A percentile compares a stretch with the other conserved stretches of the same genome.
Evolutionary conservation across 495 filamentous ascomycete species (phyloP).

Genomic region (Hyaloscypha bicolor): DNA sequence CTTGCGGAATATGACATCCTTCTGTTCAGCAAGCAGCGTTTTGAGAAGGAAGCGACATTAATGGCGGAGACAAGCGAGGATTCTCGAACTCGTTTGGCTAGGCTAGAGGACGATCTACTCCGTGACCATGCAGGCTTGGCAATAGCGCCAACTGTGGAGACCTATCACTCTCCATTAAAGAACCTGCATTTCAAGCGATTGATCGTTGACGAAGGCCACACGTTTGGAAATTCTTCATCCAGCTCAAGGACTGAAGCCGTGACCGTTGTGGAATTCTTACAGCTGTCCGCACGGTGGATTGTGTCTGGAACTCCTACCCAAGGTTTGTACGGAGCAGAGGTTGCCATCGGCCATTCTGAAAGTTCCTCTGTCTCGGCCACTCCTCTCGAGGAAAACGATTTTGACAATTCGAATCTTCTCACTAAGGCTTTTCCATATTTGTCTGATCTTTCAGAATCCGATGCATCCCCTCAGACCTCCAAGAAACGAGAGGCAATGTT

Average conservation of each 20-base stretch:
- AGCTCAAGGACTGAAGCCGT: conserved; percentile 65
- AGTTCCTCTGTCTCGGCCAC: conserved; percentile 1
- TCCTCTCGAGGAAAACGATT: not conserved
- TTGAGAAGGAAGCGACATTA: conserved; percentile 59
- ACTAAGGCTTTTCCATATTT: not conserved
- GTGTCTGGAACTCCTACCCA: conserved; percentile 89
- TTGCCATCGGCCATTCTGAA: conserved; percentile 33
- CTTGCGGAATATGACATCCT: conserved; percentile 76
- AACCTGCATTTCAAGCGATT: conserved; percentile 80
- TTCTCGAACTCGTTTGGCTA: no score
- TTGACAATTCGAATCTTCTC: not conserved
- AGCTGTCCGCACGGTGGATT: conserved; percentile 79
- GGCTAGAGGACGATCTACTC: no score
- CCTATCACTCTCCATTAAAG: conserved; percentile 63
- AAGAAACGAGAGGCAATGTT: conserved; percentile 25
- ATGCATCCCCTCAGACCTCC: not conserved
- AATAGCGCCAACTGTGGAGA: not conserved
- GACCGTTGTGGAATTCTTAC: conserved; percentile 65
- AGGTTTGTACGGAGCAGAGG: conserved; percentile 51
- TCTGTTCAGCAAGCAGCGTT: conserved; percentile 72
- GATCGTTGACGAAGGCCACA: conserved; percentile 92
- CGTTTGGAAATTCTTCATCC: conserved; percentile 60
- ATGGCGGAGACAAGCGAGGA: conserved; percentile 24
- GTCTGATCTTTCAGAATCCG: not conserved
- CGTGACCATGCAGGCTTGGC: no score